A percentile compares a stretch with the other conserved stretches of the same genome.
Conservation (phyloP, 2,329 filamentous ascomycete genomes). For the Gnomoniopsis sp. region DNA sequence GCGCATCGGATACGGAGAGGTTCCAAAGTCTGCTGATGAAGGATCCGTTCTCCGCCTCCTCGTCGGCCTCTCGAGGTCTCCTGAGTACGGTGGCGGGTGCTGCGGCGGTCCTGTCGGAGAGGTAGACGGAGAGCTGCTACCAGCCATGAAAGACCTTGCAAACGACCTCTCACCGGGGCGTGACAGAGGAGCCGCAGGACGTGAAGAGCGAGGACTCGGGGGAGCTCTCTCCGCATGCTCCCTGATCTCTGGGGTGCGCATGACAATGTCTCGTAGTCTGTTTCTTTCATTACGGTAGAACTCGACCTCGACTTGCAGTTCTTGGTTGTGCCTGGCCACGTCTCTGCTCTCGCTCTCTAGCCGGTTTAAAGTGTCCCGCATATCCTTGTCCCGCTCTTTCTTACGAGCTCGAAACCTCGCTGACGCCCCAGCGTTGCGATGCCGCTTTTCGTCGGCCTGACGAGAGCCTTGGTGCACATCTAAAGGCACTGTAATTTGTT, state of each 20-base stretch:
- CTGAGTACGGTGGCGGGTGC: slow-evolving; percentile 20
- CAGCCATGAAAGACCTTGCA: slow-evolving; percentile 8
- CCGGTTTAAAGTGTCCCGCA: slow-evolving; percentile 63
- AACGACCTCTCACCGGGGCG: slow-evolving; percentile 15
- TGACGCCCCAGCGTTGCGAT: slow-evolving; percentile 81
- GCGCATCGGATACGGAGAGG: slow-evolving; percentile 39
- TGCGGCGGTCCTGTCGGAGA: slow-evolving; percentile 12
- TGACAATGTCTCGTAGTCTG: slow-evolving; percentile 64
- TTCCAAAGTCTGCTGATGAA: slow-evolving; percentile 18
- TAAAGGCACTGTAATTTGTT: slow-evolving; percentile 59
- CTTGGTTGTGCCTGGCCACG: slow-evolving; percentile 51
- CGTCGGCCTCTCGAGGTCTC: slow-evolving; percentile 40
- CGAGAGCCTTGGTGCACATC: slow-evolving; percentile 80
- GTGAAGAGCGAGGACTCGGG: slow-evolving; percentile 43
- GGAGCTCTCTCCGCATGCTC: slow-evolving; percentile 49
- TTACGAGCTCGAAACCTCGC: slow-evolving; percentile 77
- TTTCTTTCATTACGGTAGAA: slow-evolving; percentile 73
- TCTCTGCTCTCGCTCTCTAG: slow-evolving; percentile 67
- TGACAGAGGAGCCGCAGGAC: slow-evolving; percentile 4
- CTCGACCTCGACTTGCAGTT: slow-evolving; percentile 61
- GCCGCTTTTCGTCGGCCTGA: slow-evolving; percentile 79
- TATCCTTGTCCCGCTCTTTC: slow-evolving; percentile 78
- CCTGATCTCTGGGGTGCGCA: slow-evolving; percentile 54
- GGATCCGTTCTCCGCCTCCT: slow-evolving; percentile 45
- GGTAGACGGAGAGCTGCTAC: slow-evolving; percentile 25